Evolutionary conservation across 1,139 yeast species (phyloP).

Genomic region (Debaryomyces robertsiae): DNA sequence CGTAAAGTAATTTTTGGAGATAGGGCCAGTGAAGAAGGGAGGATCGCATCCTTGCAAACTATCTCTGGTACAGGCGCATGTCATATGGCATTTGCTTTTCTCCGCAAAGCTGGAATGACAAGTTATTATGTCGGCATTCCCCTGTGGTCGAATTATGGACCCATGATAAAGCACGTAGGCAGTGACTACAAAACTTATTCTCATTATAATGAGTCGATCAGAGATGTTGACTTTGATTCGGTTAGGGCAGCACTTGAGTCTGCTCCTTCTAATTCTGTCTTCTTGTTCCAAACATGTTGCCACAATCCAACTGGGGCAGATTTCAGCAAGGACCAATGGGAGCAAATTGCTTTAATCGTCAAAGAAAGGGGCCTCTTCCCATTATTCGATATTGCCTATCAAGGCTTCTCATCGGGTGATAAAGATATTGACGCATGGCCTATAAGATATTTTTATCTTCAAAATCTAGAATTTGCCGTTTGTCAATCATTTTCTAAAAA

Average conservation of each 20-base stretch:
- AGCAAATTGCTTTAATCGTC: constrained; percentile 61
- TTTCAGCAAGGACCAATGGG: constrained; percentile 81
- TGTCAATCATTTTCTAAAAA: constrained; percentile 50
- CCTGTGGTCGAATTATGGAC: constrained; percentile 44
- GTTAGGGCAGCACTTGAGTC: constrained; percentile 28
- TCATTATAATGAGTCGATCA: constrained; percentile 35
- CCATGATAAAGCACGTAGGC: constrained; percentile 38
- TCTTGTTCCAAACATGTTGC: constrained; percentile 87
- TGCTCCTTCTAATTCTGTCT: constrained; percentile 36
- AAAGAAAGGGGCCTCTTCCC: constrained; percentile 63
- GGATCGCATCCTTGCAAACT: constrained; percentile 42
- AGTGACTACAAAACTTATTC: constrained; percentile 29
- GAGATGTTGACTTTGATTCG: constrained; percentile 33
- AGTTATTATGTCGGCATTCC: constrained; percentile 43
- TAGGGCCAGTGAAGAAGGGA: constrained; percentile 24
- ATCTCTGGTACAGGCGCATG: constrained; percentile 50
- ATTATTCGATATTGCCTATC: constrained; percentile 90
- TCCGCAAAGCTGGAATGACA: constrained; percentile 29
- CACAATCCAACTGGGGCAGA: constrained; percentile 98
- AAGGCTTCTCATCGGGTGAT: constrained; percentile 76
- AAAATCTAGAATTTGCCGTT: constrained; percentile 32
- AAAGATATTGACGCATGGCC: constrained; percentile 35
- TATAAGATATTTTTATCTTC: constrained; percentile 26
- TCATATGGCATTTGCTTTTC: constrained; percentile 40
- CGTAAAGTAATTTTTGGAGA: constrained; percentile 39